A percentile compares a stretch with the other conserved stretches of the same genome.
phyloP scores from a whole-genome alignment of 345 rosid genomes.

The Citrus inodora region DNA sequence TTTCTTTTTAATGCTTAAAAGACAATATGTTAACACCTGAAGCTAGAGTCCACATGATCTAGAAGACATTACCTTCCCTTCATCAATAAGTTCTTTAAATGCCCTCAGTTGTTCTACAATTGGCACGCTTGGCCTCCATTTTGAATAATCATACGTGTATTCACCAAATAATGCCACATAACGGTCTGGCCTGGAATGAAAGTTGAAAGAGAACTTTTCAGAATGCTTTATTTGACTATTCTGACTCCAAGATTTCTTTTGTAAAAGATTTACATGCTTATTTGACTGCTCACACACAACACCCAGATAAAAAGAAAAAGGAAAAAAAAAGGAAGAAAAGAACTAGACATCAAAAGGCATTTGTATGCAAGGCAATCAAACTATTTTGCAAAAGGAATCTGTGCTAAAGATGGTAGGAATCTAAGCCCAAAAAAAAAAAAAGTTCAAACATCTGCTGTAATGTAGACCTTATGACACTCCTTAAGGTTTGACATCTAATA shows the following conservation, averaged over 20 bases:
- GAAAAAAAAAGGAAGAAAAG: background rate
- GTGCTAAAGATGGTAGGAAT: background rate
- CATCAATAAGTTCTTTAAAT: slow-evolving; percentile 67
- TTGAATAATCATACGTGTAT: slow-evolving; percentile 48
- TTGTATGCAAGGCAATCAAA: background rate
- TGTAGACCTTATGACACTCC: background rate
- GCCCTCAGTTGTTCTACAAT: slow-evolving; percentile 79
- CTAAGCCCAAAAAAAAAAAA: background rate
- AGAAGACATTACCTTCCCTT: slow-evolving; percentile 70
- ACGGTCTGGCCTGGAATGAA: slow-evolving; percentile 86
- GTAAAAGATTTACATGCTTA: background rate
- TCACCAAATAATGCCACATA: slow-evolving; percentile 90
- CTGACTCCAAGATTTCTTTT: background rate
- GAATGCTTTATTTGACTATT: background rate
- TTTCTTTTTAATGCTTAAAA: background rate
- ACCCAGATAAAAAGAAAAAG: background rate
- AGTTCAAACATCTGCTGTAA: background rate
- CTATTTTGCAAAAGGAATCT: background rate
- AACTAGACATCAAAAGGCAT: background rate
- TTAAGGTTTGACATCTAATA: background rate
- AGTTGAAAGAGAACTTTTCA: slow-evolving; percentile 9
- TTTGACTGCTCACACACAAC: background rate
- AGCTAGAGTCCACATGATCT: background rate
- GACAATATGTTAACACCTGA: background rate
- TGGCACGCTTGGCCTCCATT: slow-evolving; percentile 84